A percentile compares a stretch with the other conserved stretches of the same genome.
Conservation (phyloP, 495 filamentous ascomycete species). For the Tuber aestivum region DNA sequence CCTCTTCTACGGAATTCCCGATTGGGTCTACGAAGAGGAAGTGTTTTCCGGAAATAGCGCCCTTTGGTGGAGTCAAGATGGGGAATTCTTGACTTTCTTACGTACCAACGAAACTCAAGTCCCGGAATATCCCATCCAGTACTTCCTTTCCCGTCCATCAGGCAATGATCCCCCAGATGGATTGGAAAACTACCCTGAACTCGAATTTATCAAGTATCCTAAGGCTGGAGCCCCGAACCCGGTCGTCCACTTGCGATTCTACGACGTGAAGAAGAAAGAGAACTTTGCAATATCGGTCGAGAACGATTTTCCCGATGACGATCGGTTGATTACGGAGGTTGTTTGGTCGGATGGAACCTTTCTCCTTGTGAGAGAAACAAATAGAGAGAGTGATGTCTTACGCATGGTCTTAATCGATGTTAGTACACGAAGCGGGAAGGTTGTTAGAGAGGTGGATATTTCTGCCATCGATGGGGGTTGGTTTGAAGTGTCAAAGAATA, state of each 20-base stretch:
- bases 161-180: slow-evolving; percentile 64
- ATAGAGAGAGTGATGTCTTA: slow-evolving; percentile 85
- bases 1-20: slow-evolving; percentile 92
- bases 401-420: slow-evolving; percentile 83
- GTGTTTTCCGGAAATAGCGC: slow-evolving; percentile 74
- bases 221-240: slow-evolving; percentile 94
- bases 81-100: slow-evolving; percentile 80
- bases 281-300: slow-evolving; percentile 71
- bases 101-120: slow-evolving; percentile 88
- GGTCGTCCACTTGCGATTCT: slow-evolving; percentile 78
- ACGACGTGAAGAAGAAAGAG: slow-evolving; percentile 73
- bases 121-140: slow-evolving; percentile 89
- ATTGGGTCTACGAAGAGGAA: slow-evolving; percentile 99
- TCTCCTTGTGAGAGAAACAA: slow-evolving; percentile 82
- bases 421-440: slow-evolving; percentile 63
- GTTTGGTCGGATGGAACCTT: slow-evolving; percentile 77
- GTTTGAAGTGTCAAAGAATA: slow-evolving; percentile 87
- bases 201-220: slow-evolving; percentile 89
- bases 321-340: slow-evolving; percentile 87
- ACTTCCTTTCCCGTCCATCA: slow-evolving; percentile 82
- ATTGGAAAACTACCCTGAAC: slow-evolving; percentile 84
- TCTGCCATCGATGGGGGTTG: slow-evolving; percentile 83
- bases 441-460: slow-evolving; percentile 72
- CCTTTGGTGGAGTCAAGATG: slow-evolving; percentile 91
- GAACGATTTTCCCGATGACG: slow-evolving; percentile 69